Evolutionary conservation across 148 eudicot species (phyloP), one percentile per base, ranked within the genome.

Genomic region (Chenopodium suecicum): DNA sequence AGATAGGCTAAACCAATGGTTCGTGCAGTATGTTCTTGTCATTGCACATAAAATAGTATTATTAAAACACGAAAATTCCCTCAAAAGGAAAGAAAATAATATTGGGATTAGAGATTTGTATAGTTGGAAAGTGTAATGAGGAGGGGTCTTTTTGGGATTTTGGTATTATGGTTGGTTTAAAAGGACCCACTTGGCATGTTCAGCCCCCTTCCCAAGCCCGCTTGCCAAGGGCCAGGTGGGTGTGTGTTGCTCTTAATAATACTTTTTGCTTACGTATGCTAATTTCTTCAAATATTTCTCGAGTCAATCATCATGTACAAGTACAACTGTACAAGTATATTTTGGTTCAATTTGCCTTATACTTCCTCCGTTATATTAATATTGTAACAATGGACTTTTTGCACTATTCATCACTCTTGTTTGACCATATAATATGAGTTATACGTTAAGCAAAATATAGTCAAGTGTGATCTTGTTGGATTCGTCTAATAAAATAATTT

Each of bases 1-100:
- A 73, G 69, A 81, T 74, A 64, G 84, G 87, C 70, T 81, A 85
- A 85, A 72, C 87, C 84, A 85, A 85, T 85, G 74, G 84, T 74
- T 81, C 63, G 58, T 79, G 67, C 41, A 81, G 66, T 50, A 29
- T 64, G 69, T 84, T 81, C 68, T 70, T 81, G 78, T 81, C 71
- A 73, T 78, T 70, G 68, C 75, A 37, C 63, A 73, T 29, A 47
- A 11, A 29, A 4, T 5, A 46, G n/a, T 41, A 23, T 13, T 74
- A 68, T 44, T 19, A 75, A 62, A 84, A 64, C 31, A 52, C 44
- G 27, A 22, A 68, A 7, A 72, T 41, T 64, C 34, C 70, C 78
- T 80, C 76, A 84, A 64, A 81, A 73, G 70, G 58, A 29, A 73
- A 74, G 68, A 52, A 44, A 25, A 60, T 9, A 29, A 74, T 68